Conservation (phyloP, 805 yeast species). For the Kodamaea fukazawae region DNA sequence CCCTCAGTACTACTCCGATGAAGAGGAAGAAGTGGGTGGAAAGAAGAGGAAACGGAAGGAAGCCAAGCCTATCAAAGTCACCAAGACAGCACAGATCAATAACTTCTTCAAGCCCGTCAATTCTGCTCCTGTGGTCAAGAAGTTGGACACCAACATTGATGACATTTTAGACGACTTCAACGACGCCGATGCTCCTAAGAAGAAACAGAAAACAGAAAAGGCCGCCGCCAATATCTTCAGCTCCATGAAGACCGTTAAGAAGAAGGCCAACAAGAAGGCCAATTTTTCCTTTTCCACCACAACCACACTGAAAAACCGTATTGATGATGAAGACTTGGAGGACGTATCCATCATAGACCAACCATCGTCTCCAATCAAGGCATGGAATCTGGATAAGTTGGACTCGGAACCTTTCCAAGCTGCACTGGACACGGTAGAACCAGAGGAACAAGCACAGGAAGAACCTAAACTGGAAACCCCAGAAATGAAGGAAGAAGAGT, state of each 20-base stretch:
- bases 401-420: background rate
- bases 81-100: constrained; percentile 48
- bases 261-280: constrained; percentile 20
- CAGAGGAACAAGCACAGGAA: constrained; percentile 5
- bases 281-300: constrained; percentile 27
- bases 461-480: constrained; percentile 6
- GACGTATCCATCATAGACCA: constrained; percentile 19
- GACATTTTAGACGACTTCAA: constrained; percentile 59
- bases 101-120: constrained; percentile 49
- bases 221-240: constrained; percentile 15
- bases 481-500: constrained; percentile 24
- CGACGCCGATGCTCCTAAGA: constrained; percentile 17
- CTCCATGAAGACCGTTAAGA: constrained; percentile 13
- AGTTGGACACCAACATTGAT: constrained; percentile 54
- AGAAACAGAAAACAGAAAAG: constrained; percentile 14
- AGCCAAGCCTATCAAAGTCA: constrained; percentile 36
- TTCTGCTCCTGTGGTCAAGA: constrained; percentile 30
- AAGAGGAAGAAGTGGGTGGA: constrained; percentile 28
- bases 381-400: background rate
- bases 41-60: constrained; percentile 23
- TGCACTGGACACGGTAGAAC: constrained; percentile 9
- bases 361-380: constrained; percentile 40
- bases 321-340: constrained; percentile 26
- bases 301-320: constrained; percentile 17
- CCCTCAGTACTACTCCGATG: constrained; percentile 55